Base-by-base conservation (phyloP, 352 stramenopile genomes). In the Aphanomyces stellatus region DNA sequence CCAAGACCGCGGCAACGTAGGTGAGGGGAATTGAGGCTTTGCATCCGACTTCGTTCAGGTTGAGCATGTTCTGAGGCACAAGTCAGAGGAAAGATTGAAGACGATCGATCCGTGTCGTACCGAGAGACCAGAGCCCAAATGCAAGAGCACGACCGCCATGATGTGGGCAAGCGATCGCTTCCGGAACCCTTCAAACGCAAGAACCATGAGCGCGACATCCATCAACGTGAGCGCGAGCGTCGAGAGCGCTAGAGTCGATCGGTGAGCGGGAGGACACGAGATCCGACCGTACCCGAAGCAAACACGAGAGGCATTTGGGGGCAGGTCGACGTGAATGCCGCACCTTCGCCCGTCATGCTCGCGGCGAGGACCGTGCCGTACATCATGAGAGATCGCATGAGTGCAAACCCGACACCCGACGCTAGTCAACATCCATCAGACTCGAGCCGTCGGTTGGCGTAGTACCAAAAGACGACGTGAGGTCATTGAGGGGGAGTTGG, bases 371-470 rank as follows among this genome's bases (percentile, higher is more conserved):
- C 70, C 51, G 80, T 91, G 64, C 86, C 86, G 57, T 90, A 94
- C 78, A 94, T 88, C 72, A 94, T 87, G 40, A 91, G 71, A 55
- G 83, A 74, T 69, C 91, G 85, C 85, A 94, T 94, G 62, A 92
- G 35, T 17, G 81, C 76, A 70, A 90, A 94, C 42, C 85, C 85
- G 15, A 94, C 83, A 48, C 85, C 85, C 30, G 79, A 82, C 15
- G 85, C 85, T 87, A 71, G n/a, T 69, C 37, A 28, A 48, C 4
- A 3, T 55, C 37, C 35, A 25, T 25, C 2, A 69, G 41, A 3
- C 22, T 24, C 34, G 33, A 15, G 19, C 5, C 3, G 34, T 22
- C 60, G 65, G 56, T 42, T 7, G 17, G 35, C n/a, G 22, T 22
- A 67, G 62, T 66, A 85, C 77, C 78, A 60, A 93, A 74, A 4